phyloP scores from a whole-genome alignment of 768 basidiomycete genomes.

The Leucosporidium yakuticum region DNA sequence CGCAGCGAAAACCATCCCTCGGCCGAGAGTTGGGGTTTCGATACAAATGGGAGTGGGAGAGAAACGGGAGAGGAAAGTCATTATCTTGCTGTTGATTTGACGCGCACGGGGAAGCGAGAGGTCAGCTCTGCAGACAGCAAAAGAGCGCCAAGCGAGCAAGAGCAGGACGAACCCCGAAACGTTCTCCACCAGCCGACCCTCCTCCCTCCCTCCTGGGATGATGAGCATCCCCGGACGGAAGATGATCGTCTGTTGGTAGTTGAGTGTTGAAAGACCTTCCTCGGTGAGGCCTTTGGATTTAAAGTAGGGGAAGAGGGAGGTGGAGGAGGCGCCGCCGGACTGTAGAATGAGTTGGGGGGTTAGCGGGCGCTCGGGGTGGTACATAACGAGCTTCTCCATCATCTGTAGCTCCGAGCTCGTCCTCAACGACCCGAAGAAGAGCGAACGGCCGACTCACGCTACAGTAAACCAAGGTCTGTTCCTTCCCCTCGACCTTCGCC shows the following conservation, averaged over 20 bases:
- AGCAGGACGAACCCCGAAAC: constrained; percentile 47
- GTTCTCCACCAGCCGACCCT: constrained; percentile 47
- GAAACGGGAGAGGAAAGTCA: constrained; percentile 3
- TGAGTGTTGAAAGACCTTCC: constrained; percentile 59
- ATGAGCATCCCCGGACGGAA: constrained; percentile 60
- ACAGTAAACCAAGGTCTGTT: constrained; percentile 63
- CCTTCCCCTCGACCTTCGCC: constrained; percentile 52
- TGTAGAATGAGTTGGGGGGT: constrained; percentile 6
- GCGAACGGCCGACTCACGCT: too few relatives aligned
- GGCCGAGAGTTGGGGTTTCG: constrained; percentile 14
- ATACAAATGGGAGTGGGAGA: constrained; percentile 3
- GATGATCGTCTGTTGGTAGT: constrained; percentile 64
- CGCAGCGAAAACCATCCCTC: constrained; percentile 16
- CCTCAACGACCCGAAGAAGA: too few relatives aligned
- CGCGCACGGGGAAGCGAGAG: not conserved
- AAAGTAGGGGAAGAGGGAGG: constrained; percentile 11
- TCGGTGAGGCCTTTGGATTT: constrained; percentile 55
- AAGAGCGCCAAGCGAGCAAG: not conserved
- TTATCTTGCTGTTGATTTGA: not conserved
- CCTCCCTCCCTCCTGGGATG: constrained; percentile 49
- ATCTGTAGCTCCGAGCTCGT: too few relatives aligned
- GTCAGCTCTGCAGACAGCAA: too few relatives aligned
- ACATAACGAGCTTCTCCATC: too few relatives aligned
- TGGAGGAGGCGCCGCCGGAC: constrained; percentile 4
- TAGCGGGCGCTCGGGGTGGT: too few relatives aligned